phyloP scores from a whole-genome alignment of 139 green algal species.

The Tetratostichococcus sp. region DNA sequence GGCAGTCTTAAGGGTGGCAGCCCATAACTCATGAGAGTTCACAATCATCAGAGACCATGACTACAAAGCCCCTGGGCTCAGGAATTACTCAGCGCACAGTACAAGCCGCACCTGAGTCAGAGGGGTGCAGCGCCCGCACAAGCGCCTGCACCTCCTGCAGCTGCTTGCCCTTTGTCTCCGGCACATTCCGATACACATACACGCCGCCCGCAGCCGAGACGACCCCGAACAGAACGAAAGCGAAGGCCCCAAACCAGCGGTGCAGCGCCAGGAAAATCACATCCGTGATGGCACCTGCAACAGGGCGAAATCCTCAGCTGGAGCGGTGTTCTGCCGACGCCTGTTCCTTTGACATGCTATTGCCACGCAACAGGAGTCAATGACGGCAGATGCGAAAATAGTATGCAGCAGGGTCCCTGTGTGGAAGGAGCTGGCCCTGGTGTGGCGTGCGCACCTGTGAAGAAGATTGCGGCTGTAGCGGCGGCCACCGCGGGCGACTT shows the following conservation, averaged over 20 bases:
- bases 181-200: constrained; percentile 50
- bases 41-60: too few relatives aligned
- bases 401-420: too few relatives aligned
- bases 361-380: too few relatives aligned
- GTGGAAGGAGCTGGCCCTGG: neutral
- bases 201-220: constrained; percentile 33
- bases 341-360: too few relatives aligned
- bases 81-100: neutral
- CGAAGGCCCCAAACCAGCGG: constrained; percentile 26
- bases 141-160: constrained; percentile 57
- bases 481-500: constrained; percentile 55
- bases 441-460: constrained; percentile 33
- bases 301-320: too few relatives aligned
- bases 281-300: constrained; percentile 53
- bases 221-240: constrained; percentile 55
- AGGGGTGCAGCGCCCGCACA: constrained; percentile 12
- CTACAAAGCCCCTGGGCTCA: too few relatives aligned
- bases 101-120: neutral
- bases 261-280: constrained; percentile 66
- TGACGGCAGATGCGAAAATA: neutral
- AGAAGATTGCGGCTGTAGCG: constrained; percentile 62
- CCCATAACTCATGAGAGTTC: too few relatives aligned
- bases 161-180: constrained; percentile 66
- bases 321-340: too few relatives aligned
- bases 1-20: too few relatives aligned